Base-by-base conservation (phyloP, 2,329 filamentous ascomycete species). In the Trichophyton mentagrophytes region DNA sequence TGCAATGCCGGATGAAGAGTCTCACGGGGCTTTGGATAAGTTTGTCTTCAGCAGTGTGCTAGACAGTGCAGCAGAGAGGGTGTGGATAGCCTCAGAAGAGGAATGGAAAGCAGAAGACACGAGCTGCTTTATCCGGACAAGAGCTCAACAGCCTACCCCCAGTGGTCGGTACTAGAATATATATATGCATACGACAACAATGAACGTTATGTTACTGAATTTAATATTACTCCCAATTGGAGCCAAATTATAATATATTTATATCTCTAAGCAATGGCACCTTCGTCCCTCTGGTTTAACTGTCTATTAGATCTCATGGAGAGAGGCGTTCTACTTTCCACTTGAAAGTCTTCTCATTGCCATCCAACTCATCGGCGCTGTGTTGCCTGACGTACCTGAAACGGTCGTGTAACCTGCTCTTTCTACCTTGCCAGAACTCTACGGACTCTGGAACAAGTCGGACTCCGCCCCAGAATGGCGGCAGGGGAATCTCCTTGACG, bases 381-480 rank as follows among this genome's bases (percentile, higher is more conserved):
- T 77, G 78, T 57, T 82, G 79, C 71, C 82, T 85, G 61, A 84
- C 83, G 75, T 96, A 97, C 64, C 85, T 82, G 72, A 99, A 97
- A 25, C 93, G 86, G 79, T 99, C 93, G 76, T 99, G 93, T 73
- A 99, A 76, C 62, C 93, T 81, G 75, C 87, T 96, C 70, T 89
- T 82, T 68, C 93, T 82, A 2, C 93, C 93, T 79, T 96, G 91
- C 83, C 93, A 99, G 72, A 99, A 99, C 80, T 99, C 93, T 57
- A 99, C 81, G 67, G 84, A 83, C 69, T 90, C 87, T 0, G 93
- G 92, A 65, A 91, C 80, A 63, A 99, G 82, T 67, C 92, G 84
- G 72, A 96, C 71, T 0, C 93, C 93, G 33, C 93, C 93, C 93
- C 93, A 99, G 72, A 96, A 96, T 8, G 88, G 86, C 3, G 93